Conservation (phyloP, 108 stramenopile species). For the Cyclotella baltica region DNA sequence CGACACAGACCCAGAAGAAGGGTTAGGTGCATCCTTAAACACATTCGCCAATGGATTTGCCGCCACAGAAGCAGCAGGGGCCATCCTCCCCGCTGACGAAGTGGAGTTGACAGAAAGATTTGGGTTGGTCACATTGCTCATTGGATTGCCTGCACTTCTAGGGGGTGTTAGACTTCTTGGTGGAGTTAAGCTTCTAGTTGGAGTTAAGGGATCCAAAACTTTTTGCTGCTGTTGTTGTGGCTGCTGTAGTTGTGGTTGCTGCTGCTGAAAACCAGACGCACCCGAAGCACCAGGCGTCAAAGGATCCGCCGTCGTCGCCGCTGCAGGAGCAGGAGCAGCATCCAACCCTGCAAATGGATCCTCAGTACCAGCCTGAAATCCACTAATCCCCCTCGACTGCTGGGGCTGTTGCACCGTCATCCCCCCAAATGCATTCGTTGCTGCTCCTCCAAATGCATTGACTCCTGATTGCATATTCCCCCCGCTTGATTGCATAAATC, state of each 20-base stretch:
- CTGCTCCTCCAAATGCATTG: not conserved
- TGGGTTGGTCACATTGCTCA: not conserved
- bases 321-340: conserved; percentile 23
- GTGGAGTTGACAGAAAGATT: conserved; percentile 15
- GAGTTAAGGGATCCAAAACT: conserved; percentile 6
- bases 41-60: conserved; percentile 17
- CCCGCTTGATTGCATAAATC: not conserved
- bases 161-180: not conserved
- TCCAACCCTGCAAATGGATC: conserved; percentile 90
- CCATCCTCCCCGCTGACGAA: conserved; percentile 5
- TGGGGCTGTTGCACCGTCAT: conserved; percentile 28
- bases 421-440: conserved; percentile 10
- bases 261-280: not conserved
- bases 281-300: not conserved
- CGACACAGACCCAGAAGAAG: conserved; percentile 4
- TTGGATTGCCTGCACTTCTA: not conserved
- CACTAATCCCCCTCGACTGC: conserved; percentile 32
- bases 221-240: not conserved
- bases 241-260: conserved; percentile 13
- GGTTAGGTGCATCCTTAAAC: conserved; percentile 10
- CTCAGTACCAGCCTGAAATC: conserved; percentile 53
- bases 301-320: conserved; percentile 6
- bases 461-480: not conserved
- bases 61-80: not conserved
- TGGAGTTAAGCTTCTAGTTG: not conserved